phyloP scores from a whole-genome alignment of 2,329 filamentous ascomycete species.

The Fusarium odoratissimum region DNA sequence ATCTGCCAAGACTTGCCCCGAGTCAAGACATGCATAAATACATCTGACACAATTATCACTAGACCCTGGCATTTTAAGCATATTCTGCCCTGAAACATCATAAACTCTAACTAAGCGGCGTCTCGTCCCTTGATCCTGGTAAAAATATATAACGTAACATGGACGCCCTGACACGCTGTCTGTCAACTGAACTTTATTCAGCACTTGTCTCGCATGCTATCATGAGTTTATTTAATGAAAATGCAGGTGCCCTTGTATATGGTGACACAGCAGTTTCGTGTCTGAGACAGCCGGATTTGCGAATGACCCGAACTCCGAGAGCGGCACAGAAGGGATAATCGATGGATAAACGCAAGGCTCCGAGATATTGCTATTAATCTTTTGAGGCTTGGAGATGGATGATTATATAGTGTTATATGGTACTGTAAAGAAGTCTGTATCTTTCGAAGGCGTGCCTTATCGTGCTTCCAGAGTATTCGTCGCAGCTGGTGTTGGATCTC shows the following conservation, averaged over 20 bases:
- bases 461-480: too few species aligned
- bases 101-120: neutral
- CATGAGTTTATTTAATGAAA: neutral
- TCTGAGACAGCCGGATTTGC: neutral
- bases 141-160: neutral
- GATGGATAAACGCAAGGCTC: neutral
- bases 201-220: neutral
- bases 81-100: slow-evolving; percentile 7
- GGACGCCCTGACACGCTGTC: neutral
- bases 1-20: neutral
- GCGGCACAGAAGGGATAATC: neutral
- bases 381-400: neutral
- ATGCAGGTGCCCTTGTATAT: neutral
- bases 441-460: neutral
- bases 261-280: neutral
- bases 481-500: neutral
- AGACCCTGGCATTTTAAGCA: neutral
- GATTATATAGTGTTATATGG: rapidly evolving
- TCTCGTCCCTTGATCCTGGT: slow-evolving; percentile 9
- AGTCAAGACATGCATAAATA: neutral
- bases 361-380: neutral
- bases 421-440: neutral
- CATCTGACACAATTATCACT: neutral
- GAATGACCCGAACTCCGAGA: neutral
- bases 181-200: neutral